Percentiles rank a stretch among this genome's conserved stretches.
Conservation (phyloP, 2,329 filamentous ascomycete genomes). For the Paramyrothecium sp. region DNA sequence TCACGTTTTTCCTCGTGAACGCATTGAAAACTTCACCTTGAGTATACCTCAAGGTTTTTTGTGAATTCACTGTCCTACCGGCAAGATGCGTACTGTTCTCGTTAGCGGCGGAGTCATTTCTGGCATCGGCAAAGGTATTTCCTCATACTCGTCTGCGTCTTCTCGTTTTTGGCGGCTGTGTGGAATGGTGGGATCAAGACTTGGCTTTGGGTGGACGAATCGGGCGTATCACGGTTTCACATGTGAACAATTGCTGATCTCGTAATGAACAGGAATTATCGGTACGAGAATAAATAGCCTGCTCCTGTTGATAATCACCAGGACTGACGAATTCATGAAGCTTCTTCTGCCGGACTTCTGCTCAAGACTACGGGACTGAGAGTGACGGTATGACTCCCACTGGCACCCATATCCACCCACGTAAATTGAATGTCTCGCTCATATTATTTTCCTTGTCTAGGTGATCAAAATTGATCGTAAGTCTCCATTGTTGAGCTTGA, state of each 20-base stretch:
- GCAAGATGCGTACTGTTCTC: constrained; percentile 25
- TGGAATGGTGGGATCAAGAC: not conserved
- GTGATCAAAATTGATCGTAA: constrained; percentile 36
- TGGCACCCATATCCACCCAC: not conserved
- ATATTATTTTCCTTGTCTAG: not conserved
- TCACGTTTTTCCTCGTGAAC: not conserved
- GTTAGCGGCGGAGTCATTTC: constrained; percentile 49
- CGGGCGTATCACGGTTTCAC: not conserved
- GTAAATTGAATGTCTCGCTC: not conserved
- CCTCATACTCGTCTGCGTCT: not conserved
- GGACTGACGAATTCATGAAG: constrained; percentile 30
- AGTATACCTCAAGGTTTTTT: not conserved
- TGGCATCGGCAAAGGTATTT: constrained; percentile 57
- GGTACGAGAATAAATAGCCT: constrained; percentile 6
- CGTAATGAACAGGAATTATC: constrained; percentile 12
- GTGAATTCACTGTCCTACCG: not conserved
- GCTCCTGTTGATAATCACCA: not conserved
- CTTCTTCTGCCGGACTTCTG: constrained; percentile 66
- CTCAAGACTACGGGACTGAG: constrained; percentile 23
- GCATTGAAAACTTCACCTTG: not conserved
- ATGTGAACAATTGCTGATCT: not conserved
- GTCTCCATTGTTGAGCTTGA: not conserved
- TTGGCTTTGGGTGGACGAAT: not conserved
- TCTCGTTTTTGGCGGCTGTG: not conserved
- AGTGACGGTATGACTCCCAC: constrained; percentile 14